Evolutionary conservation across 2,329 filamentous ascomycete genomes (phyloP), one percentile per base, ranked within the genome.

Genomic region (Fusarium austroafricanum): DNA sequence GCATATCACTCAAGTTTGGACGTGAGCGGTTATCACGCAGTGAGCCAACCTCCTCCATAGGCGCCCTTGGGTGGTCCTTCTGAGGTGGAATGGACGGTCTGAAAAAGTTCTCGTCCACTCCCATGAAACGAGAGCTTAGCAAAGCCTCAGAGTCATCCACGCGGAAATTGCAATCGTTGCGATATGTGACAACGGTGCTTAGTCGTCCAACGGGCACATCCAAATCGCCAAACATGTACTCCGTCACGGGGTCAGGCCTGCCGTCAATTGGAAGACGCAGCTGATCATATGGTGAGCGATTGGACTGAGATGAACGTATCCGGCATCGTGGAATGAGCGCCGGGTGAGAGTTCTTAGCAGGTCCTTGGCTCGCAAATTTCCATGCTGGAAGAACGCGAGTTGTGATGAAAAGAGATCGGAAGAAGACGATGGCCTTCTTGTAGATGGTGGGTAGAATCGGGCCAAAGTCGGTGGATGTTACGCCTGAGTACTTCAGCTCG

Each of bases 401-500:
- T 55, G 92, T 92, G 49, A 92, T 89, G 78, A 92, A 97, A 44
- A 99, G 85, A 3, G 94, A 94, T 62, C 96, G 88, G 80, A 98
- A 97, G 72, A 97, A 89, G 70, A 98, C 92, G 68, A 99, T 97
- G 73, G 92, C 93, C 81, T 97, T 96, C 82, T 99, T 99, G 85
- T 99, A 99, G 60, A 97, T 90, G 52, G 93, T 95, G 15, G 96
- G 94, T 51, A 98, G 82, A 31, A 82, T 83, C 12, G 83, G 83
- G 10, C 86, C 87, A 76, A 90, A 92, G 46, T 87, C 83, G 17
- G 68, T 84, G 76, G 76, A 83, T 76, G 58, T 83, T 88, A 87
- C 65, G 50, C 68, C 70, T 17, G 72, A 75, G 35, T 75, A 70
- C 75, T 92, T 92, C 57, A 98, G 84, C 76, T 96, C 91, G 67